A percentile compares a stretch with the other conserved stretches of the same genome.
Conservation (phyloP, 345 rosid species). For the Syzygium grande region DNA sequence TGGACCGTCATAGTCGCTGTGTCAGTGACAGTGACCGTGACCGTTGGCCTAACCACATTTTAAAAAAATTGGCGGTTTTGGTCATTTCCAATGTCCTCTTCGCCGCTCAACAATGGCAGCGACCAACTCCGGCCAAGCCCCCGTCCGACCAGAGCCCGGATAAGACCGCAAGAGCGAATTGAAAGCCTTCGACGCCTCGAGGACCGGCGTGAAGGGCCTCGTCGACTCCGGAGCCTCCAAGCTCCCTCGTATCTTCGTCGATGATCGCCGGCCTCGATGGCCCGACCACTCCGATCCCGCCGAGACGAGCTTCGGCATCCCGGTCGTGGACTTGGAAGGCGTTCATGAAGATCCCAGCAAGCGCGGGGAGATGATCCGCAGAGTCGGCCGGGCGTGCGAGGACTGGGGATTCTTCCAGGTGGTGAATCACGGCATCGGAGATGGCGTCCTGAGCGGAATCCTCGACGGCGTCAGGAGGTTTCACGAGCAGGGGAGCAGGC, state of each 20-base stretch:
- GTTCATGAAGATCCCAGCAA: neutral
- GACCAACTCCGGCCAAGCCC: neutral
- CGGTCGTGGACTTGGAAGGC: slow-evolving; percentile 26
- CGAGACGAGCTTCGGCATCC: slow-evolving; percentile 2
- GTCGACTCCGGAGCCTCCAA: slow-evolving; percentile 22
- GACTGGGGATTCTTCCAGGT: slow-evolving; percentile 42
- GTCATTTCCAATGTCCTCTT: neutral
- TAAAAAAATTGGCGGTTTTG: fast-evolving
- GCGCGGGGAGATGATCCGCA: slow-evolving; percentile 4
- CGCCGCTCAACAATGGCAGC: neutral
- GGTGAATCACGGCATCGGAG: slow-evolving; percentile 42
- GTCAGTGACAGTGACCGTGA: neutral
- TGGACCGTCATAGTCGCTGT: neutral
- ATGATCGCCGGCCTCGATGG: neutral
- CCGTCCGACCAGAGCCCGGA: neutral
- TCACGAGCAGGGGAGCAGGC: slow-evolving; percentile 25
- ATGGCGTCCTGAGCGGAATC: slow-evolving; percentile 16
- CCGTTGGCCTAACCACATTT: neutral
- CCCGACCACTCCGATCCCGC: neutral
- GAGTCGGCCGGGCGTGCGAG: slow-evolving; percentile 23
- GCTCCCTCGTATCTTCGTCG: slow-evolving; percentile 23
- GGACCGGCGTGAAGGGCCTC: slow-evolving; percentile 35
- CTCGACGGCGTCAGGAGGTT: slow-evolving; percentile 23
- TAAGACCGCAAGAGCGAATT: slow-evolving; percentile 17
- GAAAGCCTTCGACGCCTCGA: slow-evolving; percentile 13